Evolutionary conservation across 768 basidiomycete species (phyloP).

Genomic region (Lentinula aciculospora): DNA sequence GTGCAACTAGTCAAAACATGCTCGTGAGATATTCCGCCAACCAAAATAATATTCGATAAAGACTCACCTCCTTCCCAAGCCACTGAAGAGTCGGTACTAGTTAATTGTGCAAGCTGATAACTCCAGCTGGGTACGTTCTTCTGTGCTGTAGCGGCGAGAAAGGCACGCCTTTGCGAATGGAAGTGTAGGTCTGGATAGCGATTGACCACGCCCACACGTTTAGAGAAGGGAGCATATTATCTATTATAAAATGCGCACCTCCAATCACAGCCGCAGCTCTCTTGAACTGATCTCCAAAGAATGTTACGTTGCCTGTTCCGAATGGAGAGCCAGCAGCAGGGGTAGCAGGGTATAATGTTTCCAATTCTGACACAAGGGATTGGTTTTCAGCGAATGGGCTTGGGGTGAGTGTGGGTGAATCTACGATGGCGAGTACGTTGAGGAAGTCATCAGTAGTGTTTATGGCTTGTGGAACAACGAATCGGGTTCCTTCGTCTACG

Average conservation of each 20-base stretch:
- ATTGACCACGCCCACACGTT: no score
- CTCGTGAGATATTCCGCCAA: not conserved
- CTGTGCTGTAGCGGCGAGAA: not conserved
- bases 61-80: slow-evolving; percentile 3
- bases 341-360: slow-evolving; percentile 5
- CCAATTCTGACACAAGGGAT: not conserved
- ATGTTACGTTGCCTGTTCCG: slow-evolving; percentile 4
- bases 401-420: not conserved
- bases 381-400: not conserved
- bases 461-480: not conserved
- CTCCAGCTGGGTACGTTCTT: not conserved
- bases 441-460: not conserved
- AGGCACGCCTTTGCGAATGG: not conserved
- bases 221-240: not conserved
- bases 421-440: not conserved
- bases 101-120: slow-evolving; percentile 2
- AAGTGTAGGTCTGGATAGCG: not conserved
- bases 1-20: not conserved
- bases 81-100: not conserved
- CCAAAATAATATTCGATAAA: not conserved
- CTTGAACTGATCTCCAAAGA: not conserved
- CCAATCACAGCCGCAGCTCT: not conserved
- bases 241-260: not conserved
- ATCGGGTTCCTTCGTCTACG: slow-evolving; percentile 21
- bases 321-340: slow-evolving; percentile 4